These are phyloP conservation scores for Gentiana dahurica DNA, from an alignment of 257 asterid genomes.

Conservation along the genomic window DNA sequence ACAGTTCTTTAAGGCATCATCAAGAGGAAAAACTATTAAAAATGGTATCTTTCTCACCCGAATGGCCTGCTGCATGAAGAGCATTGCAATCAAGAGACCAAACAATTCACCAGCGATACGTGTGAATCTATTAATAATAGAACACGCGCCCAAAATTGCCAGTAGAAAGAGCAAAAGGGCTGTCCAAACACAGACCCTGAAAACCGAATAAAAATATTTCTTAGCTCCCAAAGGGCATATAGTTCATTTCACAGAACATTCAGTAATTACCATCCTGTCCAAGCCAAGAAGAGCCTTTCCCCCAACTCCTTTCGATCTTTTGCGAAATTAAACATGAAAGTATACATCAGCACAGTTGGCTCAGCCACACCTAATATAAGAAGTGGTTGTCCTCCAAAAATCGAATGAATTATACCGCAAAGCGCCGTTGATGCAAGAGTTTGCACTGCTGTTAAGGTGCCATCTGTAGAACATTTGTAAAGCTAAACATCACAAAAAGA, in stretches of 20 bases:
- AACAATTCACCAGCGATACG: constrained; percentile 96
- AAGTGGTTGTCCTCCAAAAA: constrained; percentile 90
- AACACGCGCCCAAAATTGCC: constrained; percentile 94
- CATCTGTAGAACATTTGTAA: constrained; percentile 36
- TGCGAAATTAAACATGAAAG: constrained; percentile 86
- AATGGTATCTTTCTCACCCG: constrained; percentile 44
- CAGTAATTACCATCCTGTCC: constrained; percentile 79
- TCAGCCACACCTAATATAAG: constrained; percentile 96
- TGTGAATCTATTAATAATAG: constrained; percentile 84
- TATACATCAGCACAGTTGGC: constrained; percentile 96
- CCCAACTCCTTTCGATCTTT: constrained; percentile 85
- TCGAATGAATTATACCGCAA: constrained; percentile 85
- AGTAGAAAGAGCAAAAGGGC: constrained; percentile 85
- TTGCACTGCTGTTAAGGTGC: constrained; percentile 88
- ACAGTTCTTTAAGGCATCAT: no score
- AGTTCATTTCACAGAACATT: constrained; percentile 9
- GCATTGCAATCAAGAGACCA: constrained; percentile 94
- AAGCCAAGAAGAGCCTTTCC: constrained; percentile 59
- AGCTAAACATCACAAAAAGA: constrained; percentile 1
- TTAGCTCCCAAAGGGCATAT: constrained; percentile 7
- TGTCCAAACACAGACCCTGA: constrained; percentile 97
- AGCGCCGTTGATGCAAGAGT: constrained; percentile 93
- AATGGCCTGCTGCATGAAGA: constrained; percentile 96
- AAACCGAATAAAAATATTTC: constrained; percentile 11
- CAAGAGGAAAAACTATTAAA: constrained; percentile 4